Base-by-base conservation (phyloP, 2,329 filamentous ascomycete species). In the Colletotrichum liaoningense region DNA sequence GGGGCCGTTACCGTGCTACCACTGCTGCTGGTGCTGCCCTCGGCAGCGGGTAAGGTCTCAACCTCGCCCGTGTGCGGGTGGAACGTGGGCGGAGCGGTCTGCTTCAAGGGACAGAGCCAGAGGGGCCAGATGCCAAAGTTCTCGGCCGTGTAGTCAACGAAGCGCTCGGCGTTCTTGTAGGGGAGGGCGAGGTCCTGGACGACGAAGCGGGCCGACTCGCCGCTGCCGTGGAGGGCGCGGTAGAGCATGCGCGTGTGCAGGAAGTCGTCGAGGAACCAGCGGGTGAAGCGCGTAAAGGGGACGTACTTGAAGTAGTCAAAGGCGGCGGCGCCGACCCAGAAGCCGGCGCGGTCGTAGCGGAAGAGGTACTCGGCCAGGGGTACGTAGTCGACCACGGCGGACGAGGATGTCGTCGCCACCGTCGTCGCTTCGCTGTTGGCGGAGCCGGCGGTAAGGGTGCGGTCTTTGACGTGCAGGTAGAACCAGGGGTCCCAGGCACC, bases 161-260 rank as follows among this genome's bases (percentile, higher is more conserved):
- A 89, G n/a, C 81, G 77, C 78, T 86, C 86, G 65, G 86, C 85
- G 16, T 84, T 86, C 76, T 81, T 81, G 79, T 90, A 90, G 5
- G 89, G 89, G 75, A 91, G 82, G 67, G 85, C 88, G 12, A 94
- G 86, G 79, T 94, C 92, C 82, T 94, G 92, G 33, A 94, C 89
- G 69, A 94, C 86, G 82, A 92, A 92, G 63, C 89, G 88, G 63
- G 88, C 88, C 33, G 88, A 90, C 77, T 92, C 89, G 69, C 91
- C 91, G 76, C 89, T 91, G 73, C 87, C 90, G 81, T 94, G 93
- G 2, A 94, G 86, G 1, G 92, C 92, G 70, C 90, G 90, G 84
- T 94, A 94, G 68, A 94, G 87, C 89, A 93, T 93, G 73, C 92
- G 89, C 28, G 93, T 94, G 82, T 94, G 92, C 76, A 93, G 81